Evolutionary conservation across 306 rosid species (phyloP).

Genomic region (Casuarina cunninghamiana): DNA sequence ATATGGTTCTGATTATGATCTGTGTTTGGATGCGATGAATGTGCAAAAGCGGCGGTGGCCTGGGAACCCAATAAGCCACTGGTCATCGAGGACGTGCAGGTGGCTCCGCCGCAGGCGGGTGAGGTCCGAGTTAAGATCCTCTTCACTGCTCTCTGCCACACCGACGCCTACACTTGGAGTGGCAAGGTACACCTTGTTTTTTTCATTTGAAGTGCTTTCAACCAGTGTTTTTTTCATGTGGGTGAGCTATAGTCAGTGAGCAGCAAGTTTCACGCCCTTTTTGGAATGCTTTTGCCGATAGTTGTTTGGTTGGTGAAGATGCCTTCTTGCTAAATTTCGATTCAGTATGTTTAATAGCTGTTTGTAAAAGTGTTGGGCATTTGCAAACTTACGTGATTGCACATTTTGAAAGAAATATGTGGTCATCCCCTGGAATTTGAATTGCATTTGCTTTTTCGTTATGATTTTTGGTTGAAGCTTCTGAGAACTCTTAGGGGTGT

Average conservation of each 20-base stretch:
- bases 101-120: slow-evolving; percentile 85
- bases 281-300: background rate
- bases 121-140: slow-evolving; percentile 86
- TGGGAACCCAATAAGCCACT: slow-evolving; percentile 96
- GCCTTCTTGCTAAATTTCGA: background rate
- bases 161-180: slow-evolving; percentile 93
- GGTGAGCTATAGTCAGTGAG: background rate
- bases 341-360: background rate
- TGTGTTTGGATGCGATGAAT: slow-evolving; percentile 4
- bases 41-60: slow-evolving; percentile 83
- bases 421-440: background rate
- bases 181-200: slow-evolving; percentile 63
- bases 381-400: background rate
- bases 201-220: background rate
- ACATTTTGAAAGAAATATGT: background rate
- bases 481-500: background rate
- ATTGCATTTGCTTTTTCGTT: background rate
- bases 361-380: background rate
- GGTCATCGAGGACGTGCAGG: slow-evolving; percentile 80
- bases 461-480: background rate
- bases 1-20: background rate
- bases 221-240: background rate
- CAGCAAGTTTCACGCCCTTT: background rate
- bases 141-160: slow-evolving; percentile 87
- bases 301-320: background rate